A percentile compares a stretch with the other conserved stretches of the same genome.
These are phyloP conservation scores for Ustulina deusta DNA, from an alignment of 2,329 filamentous ascomycete genomes.

Conservation along the genomic window DNA sequence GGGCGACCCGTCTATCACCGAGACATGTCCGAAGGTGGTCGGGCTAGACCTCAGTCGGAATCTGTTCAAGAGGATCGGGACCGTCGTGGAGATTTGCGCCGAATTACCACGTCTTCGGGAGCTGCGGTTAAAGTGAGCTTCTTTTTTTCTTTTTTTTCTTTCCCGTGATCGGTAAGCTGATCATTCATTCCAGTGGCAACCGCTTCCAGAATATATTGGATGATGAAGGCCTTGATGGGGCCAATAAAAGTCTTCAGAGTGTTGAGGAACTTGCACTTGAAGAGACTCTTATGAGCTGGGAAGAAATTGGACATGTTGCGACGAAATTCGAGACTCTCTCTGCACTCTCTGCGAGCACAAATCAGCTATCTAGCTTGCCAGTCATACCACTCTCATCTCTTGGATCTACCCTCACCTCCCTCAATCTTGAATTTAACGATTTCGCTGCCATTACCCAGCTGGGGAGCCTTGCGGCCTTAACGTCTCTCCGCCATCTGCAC, in stretches of 20 bases:
- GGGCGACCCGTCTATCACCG: constrained; percentile 56
- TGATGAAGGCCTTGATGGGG: constrained; percentile 53
- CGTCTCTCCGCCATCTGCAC: constrained; percentile 69
- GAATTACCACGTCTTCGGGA: constrained; percentile 74
- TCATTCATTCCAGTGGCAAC: constrained; percentile 71
- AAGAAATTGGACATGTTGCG: constrained; percentile 68
- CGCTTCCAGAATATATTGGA: constrained; percentile 68
- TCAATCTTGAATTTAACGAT: constrained; percentile 79
- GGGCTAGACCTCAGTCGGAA: constrained; percentile 91
- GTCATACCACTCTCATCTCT: constrained; percentile 56
- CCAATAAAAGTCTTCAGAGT: constrained; percentile 59
- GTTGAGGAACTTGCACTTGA: constrained; percentile 74
- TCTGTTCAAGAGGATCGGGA: constrained; percentile 74
- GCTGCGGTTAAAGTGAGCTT: constrained; percentile 76
- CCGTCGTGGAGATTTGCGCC: constrained; percentile 77
- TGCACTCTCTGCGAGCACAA: constrained; percentile 66
- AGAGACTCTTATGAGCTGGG: constrained; percentile 75
- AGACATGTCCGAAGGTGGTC: constrained; percentile 73
- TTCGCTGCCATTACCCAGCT: constrained; percentile 72
- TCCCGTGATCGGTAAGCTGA: constrained; percentile 22
- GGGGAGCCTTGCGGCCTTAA: constrained; percentile 63
- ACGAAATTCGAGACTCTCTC: constrained; percentile 65
- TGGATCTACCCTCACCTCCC: constrained; percentile 65
- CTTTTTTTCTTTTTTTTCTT: neutral
- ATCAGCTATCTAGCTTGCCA: constrained; percentile 67